Evolutionary conservation across 495 filamentous ascomycete genomes (phyloP), one percentile per base, ranked within the genome.

Genomic region (Tuber microsphaerosporum): DNA sequence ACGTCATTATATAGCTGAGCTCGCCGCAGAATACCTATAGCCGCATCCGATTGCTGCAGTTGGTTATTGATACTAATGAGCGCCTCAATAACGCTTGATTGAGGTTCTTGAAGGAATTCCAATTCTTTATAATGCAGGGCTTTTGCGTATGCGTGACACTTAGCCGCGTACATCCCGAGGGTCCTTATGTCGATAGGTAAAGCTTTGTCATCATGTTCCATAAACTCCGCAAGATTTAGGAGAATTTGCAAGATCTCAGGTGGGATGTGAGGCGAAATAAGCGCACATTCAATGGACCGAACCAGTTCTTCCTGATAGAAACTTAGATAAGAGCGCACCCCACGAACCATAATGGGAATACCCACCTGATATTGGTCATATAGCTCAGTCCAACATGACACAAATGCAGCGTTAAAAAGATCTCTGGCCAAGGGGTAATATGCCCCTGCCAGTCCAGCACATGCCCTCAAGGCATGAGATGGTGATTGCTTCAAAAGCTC

Each of bases 151-250:
- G 95, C 95, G 84, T 99, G 95, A 73, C 96, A 98, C 80, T 94
- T 93, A 0, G 90, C 93, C 20, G 95, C 95, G 82, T 97, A 96
- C 80, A 93, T 91, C 31, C 96, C 95, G 46, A 98, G 86, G 1
- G 92, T 92, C 45, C 95, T 89, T 75, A 99, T 97, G 83, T 99
- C 96, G 78, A 99, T 97, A 22, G 95, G 95, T 37, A 99, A 88
- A 9, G 95, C 95, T 82, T 98, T 98, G 82, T 99, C 95, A 81
- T 98, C 95, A 80, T 99, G 95, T 81, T 99, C 95, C 95, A 99
- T 99, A 83, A 98, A 99, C 80, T 99, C 95, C 4, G 94, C 95
- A 20, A 99, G 88, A 83, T 98, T 99, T 72, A 99, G 89, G 19
- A 99, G 88, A 48, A 97, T 91, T 73, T 97, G 95, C 4, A 98